These are phyloP conservation scores for Aspergillus versicolor DNA, from an alignment of 2,329 filamentous ascomycete species.

Conservation along the genomic window DNA sequence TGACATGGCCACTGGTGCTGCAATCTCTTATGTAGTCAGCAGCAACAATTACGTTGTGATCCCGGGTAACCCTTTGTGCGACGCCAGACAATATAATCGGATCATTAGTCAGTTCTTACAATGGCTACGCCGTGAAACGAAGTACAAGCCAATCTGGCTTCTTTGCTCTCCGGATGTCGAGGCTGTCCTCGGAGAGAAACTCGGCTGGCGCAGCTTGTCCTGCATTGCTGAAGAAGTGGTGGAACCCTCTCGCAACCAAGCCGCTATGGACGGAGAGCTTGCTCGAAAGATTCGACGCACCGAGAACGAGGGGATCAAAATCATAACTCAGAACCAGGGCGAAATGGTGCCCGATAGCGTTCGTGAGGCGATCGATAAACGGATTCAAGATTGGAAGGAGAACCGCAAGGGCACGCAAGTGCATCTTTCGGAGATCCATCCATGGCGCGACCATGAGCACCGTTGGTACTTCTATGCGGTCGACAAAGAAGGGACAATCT, in stretches of 20 bases:
- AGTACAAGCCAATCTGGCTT: constrained; percentile 82
- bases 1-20: constrained; percentile 74
- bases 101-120: constrained; percentile 73
- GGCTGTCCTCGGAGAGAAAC: constrained; percentile 73
- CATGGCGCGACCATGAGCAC: constrained; percentile 81
- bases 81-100: constrained; percentile 70
- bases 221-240: constrained; percentile 88
- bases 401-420: constrained; percentile 82
- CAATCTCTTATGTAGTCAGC: constrained; percentile 77
- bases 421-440: constrained; percentile 83
- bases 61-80: constrained; percentile 84
- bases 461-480: constrained; percentile 82
- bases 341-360: constrained; percentile 65
- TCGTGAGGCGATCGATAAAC: constrained; percentile 66
- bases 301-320: constrained; percentile 79
- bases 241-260: constrained; percentile 67
- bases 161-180: constrained; percentile 78
- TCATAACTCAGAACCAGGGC: constrained; percentile 69
- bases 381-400: constrained; percentile 76
- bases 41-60: constrained; percentile 74
- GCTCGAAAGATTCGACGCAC: constrained; percentile 76
- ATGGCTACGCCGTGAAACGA: constrained; percentile 68
- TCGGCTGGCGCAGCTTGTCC: constrained; percentile 85
- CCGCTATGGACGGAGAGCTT: constrained; percentile 64
- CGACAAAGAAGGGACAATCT: constrained; percentile 69